Conservation (phyloP, 2,329 filamentous ascomycete species). For the Fulvia fulva region DNA sequence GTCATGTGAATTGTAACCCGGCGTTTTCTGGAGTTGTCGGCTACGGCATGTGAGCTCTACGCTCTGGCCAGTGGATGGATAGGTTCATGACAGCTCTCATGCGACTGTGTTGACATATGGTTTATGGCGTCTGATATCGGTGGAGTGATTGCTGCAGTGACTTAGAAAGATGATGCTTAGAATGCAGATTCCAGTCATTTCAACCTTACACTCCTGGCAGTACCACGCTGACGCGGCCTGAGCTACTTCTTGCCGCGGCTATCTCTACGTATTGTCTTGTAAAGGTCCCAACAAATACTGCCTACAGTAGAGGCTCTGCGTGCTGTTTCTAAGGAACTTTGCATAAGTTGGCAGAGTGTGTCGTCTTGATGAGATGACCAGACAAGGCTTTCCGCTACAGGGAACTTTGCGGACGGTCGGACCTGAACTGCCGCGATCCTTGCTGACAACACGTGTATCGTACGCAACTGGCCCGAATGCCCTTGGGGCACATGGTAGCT, state of each 20-base stretch:
- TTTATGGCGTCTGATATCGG: background rate
- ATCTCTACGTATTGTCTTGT: no score
- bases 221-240: background rate
- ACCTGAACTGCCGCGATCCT: background rate
- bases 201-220: background rate
- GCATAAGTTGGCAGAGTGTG: no score
- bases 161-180: background rate
- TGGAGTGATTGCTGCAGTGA: background rate
- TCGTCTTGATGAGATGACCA: no score
- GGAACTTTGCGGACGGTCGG: no score
- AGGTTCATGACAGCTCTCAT: background rate
- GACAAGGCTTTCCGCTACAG: no score
- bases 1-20: background rate
- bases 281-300: no score
- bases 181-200: background rate
- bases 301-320: no score
- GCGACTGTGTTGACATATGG: background rate
- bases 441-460: background rate
- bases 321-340: no score
- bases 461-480: no score
- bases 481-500: no score
- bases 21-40: slow-evolving; percentile 1
- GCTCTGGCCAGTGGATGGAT: background rate
- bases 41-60: slow-evolving; percentile 1
- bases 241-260: background rate